Evolutionary conservation across 1,284 basidiomycete genomes (phyloP).

Genomic region (Cutaneotrichosporon cyanovorans): DNA sequence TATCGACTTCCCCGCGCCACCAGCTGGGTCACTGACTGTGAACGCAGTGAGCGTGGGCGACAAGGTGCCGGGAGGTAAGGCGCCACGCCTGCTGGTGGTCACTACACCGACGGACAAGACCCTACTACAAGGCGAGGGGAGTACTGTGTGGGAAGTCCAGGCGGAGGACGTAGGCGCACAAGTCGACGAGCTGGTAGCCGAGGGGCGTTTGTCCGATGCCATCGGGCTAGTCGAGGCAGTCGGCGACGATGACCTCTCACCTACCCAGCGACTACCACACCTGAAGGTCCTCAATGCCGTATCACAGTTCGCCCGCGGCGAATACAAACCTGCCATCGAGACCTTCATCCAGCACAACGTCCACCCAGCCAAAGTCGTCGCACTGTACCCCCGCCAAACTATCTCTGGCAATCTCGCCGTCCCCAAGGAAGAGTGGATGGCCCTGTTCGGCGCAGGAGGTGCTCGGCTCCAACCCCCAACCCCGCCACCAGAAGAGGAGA

Average conservation of each 20-base stretch:
- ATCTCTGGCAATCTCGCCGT: conserved; percentile 73
- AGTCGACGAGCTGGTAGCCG: conserved; percentile 71
- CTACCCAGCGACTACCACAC: conserved; percentile 50
- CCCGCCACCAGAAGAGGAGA: conserved; percentile 1
- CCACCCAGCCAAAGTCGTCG: conserved; percentile 88
- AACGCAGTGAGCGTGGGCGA: conserved; percentile 3
- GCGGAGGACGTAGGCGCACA: conserved; percentile 72
- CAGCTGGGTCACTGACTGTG: conserved; percentile 22
- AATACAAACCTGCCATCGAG: conserved; percentile 60
- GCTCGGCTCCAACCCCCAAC: conserved; percentile 35
- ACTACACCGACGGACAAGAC: conserved; percentile 66
- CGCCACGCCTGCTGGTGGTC: conserved; percentile 51
- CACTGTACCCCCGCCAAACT: conserved; percentile 66
- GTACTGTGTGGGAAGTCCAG: conserved; percentile 65
- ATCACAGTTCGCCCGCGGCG: conserved; percentile 56
- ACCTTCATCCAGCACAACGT: conserved; percentile 79
- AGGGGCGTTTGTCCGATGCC: conserved; percentile 69
- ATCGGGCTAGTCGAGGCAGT: conserved; percentile 69
- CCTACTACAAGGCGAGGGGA: conserved; percentile 58
- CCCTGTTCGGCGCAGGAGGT: conserved; percentile 66
- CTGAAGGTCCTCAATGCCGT: conserved; percentile 69
- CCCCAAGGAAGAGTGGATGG: conserved; percentile 65
- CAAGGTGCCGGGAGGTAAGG: neutral
- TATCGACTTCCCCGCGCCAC: conserved; percentile 54
- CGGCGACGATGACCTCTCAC: conserved; percentile 57